phyloP scores from a whole-genome alignment of 352 stramenopile genomes.

The Pythium apleroticum region DNA sequence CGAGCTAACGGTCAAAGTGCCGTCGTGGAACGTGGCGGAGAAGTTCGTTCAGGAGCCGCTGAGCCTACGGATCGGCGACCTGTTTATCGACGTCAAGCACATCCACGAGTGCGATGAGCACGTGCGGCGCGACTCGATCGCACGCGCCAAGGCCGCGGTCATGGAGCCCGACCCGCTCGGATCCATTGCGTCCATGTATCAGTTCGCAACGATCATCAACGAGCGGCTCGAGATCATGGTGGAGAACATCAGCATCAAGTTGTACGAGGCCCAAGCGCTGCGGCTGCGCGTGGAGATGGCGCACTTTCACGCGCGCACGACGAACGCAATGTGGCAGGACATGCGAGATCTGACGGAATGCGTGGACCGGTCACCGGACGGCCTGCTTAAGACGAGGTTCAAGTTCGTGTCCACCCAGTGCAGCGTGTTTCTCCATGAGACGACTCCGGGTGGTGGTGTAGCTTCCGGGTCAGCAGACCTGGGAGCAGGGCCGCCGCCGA shows the following conservation, averaged over 20 bases:
- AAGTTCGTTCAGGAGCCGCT: constrained; percentile 60
- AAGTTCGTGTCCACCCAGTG: constrained; percentile 58
- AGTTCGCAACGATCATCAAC: constrained; percentile 52
- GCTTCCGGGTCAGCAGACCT: not conserved
- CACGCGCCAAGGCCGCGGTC: constrained; percentile 35
- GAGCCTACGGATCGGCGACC: constrained; percentile 42
- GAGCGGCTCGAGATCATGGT: constrained; percentile 50
- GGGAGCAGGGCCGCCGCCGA: not conserved
- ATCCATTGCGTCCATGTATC: constrained; percentile 59
- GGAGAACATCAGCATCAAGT: constrained; percentile 52
- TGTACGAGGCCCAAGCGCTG: constrained; percentile 40
- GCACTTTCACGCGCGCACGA: constrained; percentile 53
- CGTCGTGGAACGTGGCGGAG: constrained; percentile 51
- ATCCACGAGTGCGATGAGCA: constrained; percentile 48
- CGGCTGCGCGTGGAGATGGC: constrained; percentile 41
- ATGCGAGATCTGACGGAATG: constrained; percentile 55
- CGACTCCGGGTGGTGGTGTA: not conserved
- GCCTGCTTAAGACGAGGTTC: constrained; percentile 64
- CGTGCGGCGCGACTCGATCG: constrained; percentile 32
- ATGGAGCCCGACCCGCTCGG: constrained; percentile 60
- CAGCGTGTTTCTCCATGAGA: constrained; percentile 37
- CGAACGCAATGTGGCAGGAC: constrained; percentile 65
- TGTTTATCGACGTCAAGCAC: constrained; percentile 54
- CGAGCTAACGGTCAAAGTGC: constrained; percentile 55
- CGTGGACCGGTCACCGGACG: constrained; percentile 59